Evolutionary conservation across 805 yeast genomes (phyloP), one percentile per base, ranked within the genome.

Genomic region (Candida tammaniensis): DNA sequence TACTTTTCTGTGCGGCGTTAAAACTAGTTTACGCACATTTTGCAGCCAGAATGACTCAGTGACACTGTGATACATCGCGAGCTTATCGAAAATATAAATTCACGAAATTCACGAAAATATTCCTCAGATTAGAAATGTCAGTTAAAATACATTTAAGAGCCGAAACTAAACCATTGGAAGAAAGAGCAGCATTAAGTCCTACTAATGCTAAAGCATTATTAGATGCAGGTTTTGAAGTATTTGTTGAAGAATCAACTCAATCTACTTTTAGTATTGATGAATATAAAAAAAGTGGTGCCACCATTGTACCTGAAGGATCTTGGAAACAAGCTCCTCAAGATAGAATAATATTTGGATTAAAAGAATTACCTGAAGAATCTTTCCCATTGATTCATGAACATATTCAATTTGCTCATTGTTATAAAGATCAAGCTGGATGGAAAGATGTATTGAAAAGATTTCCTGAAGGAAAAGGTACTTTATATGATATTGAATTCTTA

Each of bases 381-480:
- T 93, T 91, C 78, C 98, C 98, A 14, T 75, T 93, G 43, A 75
- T 84, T 33, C 98, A 93, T 59, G 95, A 89, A 61, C 99, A 93
- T 64, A 86, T 93, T 47, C 98, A 93, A 67, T 93, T 93, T 66
- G 98, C 99, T 27, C 99, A 93, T 64, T 93, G 98, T 69, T 93
- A 93, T 69, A 93, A 93, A 70, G 77, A 91, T 66, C 99, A 93
- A 69, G 95, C 68, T 43, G 99, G 99, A 33, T 93, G 99, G 99
- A 68, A 86, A 59, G 86, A 87, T 40, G 98, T 93, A 11, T 67
- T 93, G 51, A 57, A 72, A 39, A 78, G 99, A 61, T 93, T 88
- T 70, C 94, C 94, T 33, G 81, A 76, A 24, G 99, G 99, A 32
- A 77, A 84, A 39, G 98, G 98, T 49, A 74, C 77, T 10, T 74